These are phyloP conservation scores for Suhomyces tanzawaensis DNA, from an alignment of 805 yeast genomes.

Conservation along the genomic window DNA sequence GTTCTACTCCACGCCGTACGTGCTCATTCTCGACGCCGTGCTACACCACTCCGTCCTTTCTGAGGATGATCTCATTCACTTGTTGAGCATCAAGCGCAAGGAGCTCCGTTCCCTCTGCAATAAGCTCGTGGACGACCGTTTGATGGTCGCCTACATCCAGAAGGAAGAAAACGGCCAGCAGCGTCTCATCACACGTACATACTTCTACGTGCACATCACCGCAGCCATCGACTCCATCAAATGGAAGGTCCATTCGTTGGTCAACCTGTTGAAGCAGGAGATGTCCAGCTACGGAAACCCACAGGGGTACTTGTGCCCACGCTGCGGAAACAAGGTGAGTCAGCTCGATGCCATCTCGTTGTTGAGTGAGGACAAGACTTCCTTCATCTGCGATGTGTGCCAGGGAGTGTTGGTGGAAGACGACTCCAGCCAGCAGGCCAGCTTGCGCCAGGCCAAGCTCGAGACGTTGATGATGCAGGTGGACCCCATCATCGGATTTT, in stretches of 20 bases:
- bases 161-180: slow-evolving; percentile 61
- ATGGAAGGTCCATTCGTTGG: slow-evolving; percentile 92
- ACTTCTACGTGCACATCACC: slow-evolving; percentile 83
- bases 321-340: slow-evolving; percentile 76
- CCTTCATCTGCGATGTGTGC: slow-evolving; percentile 83
- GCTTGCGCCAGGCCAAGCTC: slow-evolving; percentile 74
- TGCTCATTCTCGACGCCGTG: slow-evolving; percentile 82
- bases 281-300: slow-evolving; percentile 84
- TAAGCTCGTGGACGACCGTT: slow-evolving; percentile 77
- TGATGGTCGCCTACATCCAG: slow-evolving; percentile 68
- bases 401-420: slow-evolving; percentile 78
- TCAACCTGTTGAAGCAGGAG: slow-evolving; percentile 73
- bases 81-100: slow-evolving; percentile 81
- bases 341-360: slow-evolving; percentile 86
- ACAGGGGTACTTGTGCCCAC: slow-evolving; percentile 89
- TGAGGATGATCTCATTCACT: slow-evolving; percentile 83
- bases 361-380: slow-evolving; percentile 73
- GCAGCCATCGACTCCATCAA: slow-evolving; percentile 94
- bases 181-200: slow-evolving; percentile 71
- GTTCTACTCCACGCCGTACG: slow-evolving; percentile 81
- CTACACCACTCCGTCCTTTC: slow-evolving; percentile 84
- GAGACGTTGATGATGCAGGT: slow-evolving; percentile 85
- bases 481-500: slow-evolving; percentile 78
- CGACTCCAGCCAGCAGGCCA: slow-evolving; percentile 79
- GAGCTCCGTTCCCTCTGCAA: slow-evolving; percentile 83